Percentiles rank a stretch among this genome's conserved stretches.
phyloP scores from a whole-genome alignment of 1,284 basidiomycete genomes.

The Pseudozyma thailandica region DNA sequence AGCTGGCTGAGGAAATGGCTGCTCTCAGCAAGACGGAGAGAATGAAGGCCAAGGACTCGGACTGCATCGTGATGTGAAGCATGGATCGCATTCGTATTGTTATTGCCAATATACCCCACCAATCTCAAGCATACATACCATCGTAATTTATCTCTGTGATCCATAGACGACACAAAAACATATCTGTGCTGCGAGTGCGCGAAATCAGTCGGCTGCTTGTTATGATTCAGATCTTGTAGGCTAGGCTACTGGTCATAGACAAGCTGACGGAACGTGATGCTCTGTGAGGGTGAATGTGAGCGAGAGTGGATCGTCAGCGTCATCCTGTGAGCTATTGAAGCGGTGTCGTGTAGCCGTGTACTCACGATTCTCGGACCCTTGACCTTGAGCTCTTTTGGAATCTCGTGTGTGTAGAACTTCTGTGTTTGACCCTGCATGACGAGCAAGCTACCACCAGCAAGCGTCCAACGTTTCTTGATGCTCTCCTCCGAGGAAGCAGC shows the following conservation, averaged over 20 bases:
- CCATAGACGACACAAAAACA: not conserved
- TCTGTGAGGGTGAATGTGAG: slow-evolving; percentile 10
- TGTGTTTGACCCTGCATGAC: slow-evolving; percentile 73
- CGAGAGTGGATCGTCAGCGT: not conserved
- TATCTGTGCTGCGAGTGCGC: not conserved
- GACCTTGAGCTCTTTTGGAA: slow-evolving; percentile 58
- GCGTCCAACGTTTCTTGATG: slow-evolving; percentile 65
- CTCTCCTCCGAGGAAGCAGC: not conserved
- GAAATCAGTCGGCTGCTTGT: not conserved
- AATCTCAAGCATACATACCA: not conserved
- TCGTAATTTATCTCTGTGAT: no score
- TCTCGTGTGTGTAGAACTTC: slow-evolving; percentile 70
- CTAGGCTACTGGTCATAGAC: slow-evolving; percentile 28
- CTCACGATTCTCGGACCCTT: slow-evolving; percentile 51
- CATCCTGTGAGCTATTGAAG: no score
- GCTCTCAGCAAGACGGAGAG: slow-evolving; percentile 29
- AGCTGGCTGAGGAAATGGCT: slow-evolving; percentile 60
- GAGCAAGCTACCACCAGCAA: slow-evolving; percentile 71
- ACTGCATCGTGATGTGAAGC: slow-evolving; percentile 42
- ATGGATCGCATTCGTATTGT: not conserved
- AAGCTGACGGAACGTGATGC: slow-evolving; percentile 54
- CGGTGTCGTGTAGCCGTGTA: not conserved
- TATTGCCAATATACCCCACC: not conserved
- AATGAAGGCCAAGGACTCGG: slow-evolving; percentile 33
- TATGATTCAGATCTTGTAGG: not conserved